Evolutionary conservation across 106 monocot species (phyloP), one percentile per base, ranked within the genome.

Genomic region (Iris macrosiphon): DNA sequence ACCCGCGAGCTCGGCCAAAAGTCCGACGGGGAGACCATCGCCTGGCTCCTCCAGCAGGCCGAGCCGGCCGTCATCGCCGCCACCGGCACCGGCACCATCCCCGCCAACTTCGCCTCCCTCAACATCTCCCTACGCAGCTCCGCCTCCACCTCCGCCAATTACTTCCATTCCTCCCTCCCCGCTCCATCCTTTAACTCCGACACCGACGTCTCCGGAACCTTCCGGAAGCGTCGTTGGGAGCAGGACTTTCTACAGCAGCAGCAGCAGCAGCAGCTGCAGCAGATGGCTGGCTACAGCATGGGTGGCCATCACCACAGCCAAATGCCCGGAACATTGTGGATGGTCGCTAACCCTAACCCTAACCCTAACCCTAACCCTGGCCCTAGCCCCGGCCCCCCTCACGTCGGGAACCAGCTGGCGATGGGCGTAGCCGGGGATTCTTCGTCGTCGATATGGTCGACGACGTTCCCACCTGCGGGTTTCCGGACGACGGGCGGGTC

Each of bases 21-120:
- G 63, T 77, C 89, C 54, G 89, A 89, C 73, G 89, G 89, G 39
- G 89, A 89, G 63, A 89, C 89, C 48, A 83, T 89, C 42, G 89
- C 84, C 77, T 89, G 89, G 89, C 67, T 89, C 21, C 77, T 89
- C 17, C 89, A 89, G 52, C 89, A 89, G 45, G 89, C 89, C 4
- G 89, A 89, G 64, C 89, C 89, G 2, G 76, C 89, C 13, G 84
- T 89, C 35, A 77, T 89, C 37, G 89, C 89, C 2, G 89, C 89
- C 55, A 89, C 89, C 10, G 89, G 89, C 40, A 89, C 84, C 14
- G 89, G 89, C 59, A 89, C 89, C 57, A 89, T 89, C 19, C 89
- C 89, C 11, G 84, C 89, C 53, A 89, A 89, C 77, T 89, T 84
- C 76, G 77, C 84, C 23, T 89, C 89, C 22, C 72, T 89, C 52